Percentiles rank a stretch among this genome's conserved stretches.
These are phyloP conservation scores for Fusarium kyushuense DNA, from an alignment of 2,329 filamentous ascomycete species.

Conservation along the genomic window DNA sequence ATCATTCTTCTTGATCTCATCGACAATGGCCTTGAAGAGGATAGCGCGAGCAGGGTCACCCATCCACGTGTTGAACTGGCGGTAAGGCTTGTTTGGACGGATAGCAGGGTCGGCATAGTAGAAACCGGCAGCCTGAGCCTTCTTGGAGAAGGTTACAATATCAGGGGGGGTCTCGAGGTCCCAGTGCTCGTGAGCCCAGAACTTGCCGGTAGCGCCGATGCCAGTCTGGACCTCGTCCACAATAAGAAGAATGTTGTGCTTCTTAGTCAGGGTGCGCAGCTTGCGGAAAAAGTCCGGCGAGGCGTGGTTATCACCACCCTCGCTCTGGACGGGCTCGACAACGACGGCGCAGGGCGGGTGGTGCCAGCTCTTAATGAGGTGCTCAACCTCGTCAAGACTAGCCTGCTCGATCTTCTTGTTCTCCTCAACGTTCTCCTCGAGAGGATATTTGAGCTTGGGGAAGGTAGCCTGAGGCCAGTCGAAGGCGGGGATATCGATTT, in stretches of 20 bases:
- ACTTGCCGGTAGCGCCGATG: constrained; percentile 90
- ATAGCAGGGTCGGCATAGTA: constrained; percentile 86
- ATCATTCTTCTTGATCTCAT: constrained; percentile 80
- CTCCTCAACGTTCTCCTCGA: constrained; percentile 81
- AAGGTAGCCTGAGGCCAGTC: constrained; percentile 95
- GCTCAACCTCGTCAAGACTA: constrained; percentile 85
- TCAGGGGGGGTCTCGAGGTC: constrained; percentile 82
- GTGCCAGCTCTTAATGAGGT: constrained; percentile 82
- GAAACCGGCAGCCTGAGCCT: constrained; percentile 93
- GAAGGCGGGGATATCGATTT: constrained; percentile 93
- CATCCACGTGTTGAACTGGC: constrained; percentile 99
- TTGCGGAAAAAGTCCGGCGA: constrained; percentile 88
- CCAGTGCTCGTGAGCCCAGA: constrained; percentile 99
- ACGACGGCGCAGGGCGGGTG: constrained; percentile 84
- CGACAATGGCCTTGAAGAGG: constrained; percentile 86
- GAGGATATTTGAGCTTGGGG: constrained; percentile 86
- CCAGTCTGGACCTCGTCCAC: constrained; percentile 96
- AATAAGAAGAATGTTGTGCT: constrained; percentile 84
- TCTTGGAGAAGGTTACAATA: constrained; percentile 96
- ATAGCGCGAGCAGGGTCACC: constrained; percentile 88
- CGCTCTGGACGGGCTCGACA: constrained; percentile 91
- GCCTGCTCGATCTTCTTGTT: constrained; percentile 85
- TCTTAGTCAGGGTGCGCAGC: constrained; percentile 81
- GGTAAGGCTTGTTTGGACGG: constrained; percentile 91
- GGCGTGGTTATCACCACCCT: constrained; percentile 95